Conservation (phyloP, 2,329 filamentous ascomycete genomes). For the Trichophyton benhamiae region DNA sequence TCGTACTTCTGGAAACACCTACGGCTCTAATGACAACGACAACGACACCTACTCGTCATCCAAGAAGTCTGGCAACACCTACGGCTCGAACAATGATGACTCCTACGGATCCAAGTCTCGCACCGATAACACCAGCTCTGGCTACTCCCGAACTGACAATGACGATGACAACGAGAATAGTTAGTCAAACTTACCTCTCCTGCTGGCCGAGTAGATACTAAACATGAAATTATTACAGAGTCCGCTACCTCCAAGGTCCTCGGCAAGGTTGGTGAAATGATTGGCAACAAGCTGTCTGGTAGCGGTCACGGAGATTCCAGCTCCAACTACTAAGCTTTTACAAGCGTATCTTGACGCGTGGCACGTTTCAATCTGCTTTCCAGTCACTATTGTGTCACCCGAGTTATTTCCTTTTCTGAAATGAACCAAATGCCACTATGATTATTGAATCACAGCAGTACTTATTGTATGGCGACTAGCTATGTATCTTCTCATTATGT, state of each 20-base stretch:
- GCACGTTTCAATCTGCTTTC: background rate
- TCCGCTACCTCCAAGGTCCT: conserved; percentile 7
- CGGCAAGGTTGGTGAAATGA: conserved; percentile 7
- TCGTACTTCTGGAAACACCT: background rate
- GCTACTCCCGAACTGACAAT: conserved; percentile 2
- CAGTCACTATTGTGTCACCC: background rate
- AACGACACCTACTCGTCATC: background rate
- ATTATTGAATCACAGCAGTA: background rate
- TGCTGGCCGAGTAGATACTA: background rate
- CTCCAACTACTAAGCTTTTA: conserved; percentile 1
- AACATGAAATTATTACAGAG: background rate
- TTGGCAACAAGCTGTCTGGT: conserved; percentile 7
- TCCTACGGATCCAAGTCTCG: conserved; percentile 4
- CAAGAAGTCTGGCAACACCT: background rate
- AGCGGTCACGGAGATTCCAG: background rate
- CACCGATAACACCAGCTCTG: background rate
- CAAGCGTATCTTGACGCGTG: background rate
- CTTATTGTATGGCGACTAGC: background rate
- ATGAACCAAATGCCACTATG: background rate
- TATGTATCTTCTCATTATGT: background rate
- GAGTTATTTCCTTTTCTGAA: background rate
- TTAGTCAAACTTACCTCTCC: background rate
- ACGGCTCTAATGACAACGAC: background rate
- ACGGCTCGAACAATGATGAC: background rate
- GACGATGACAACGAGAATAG: conserved; percentile 8